phyloP scores from a whole-genome alignment of 768 basidiomycete species.

The Trametes cubensis region DNA sequence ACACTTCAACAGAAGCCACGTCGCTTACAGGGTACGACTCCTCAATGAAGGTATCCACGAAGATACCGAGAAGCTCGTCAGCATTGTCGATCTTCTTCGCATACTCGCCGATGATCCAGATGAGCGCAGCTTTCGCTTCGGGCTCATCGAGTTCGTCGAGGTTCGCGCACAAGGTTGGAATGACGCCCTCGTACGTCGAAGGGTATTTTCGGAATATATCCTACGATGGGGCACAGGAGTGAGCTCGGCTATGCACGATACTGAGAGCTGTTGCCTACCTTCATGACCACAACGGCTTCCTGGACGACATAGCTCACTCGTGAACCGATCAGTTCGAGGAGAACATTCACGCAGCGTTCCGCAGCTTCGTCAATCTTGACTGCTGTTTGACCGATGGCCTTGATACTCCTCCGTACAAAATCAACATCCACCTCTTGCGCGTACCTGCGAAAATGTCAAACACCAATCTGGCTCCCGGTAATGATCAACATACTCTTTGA shows the following conservation, averaged over 20 bases:
- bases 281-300: conserved; percentile 98
- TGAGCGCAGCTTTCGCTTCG: conserved; percentile 95
- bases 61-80: conserved; percentile 85
- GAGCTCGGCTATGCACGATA: neutral
- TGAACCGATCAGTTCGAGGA: conserved; percentile 90
- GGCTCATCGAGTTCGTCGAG: conserved; percentile 97
- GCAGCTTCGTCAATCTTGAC: conserved; percentile 93
- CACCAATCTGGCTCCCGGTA: neutral
- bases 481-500: conserved; percentile 77
- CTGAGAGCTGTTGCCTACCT: conserved; percentile 53
- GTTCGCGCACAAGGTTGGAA: conserved; percentile 91
- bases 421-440: conserved; percentile 98
- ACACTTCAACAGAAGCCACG: neutral
- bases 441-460: conserved; percentile 55
- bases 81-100: conserved; percentile 98
- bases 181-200: conserved; percentile 93
- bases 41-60: conserved; percentile 91
- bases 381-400: conserved; percentile 94
- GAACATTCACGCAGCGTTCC: conserved; percentile 91
- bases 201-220: conserved; percentile 99
- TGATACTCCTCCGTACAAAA: conserved; percentile 93
- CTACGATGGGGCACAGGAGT: conserved; percentile 43
- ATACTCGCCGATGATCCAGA: conserved; percentile 99
- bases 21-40: conserved; percentile 83
- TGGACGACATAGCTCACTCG: conserved; percentile 97